These are phyloP conservation scores for Boletellus ananiceps DNA, from an alignment of 768 basidiomycete species.

Conservation along the genomic window DNA sequence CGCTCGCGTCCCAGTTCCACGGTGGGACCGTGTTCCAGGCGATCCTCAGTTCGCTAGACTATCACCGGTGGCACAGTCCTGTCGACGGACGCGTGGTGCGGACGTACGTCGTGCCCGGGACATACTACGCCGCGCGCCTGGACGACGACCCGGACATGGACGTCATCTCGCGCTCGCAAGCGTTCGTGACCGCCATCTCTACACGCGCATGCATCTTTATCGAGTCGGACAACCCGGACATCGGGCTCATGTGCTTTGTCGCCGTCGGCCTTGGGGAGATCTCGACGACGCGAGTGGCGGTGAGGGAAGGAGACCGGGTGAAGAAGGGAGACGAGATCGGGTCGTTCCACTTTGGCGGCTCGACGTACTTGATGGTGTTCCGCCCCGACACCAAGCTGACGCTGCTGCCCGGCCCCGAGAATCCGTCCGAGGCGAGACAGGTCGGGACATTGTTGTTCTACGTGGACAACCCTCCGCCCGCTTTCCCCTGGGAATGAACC, in stretches of 20 bases:
- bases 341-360: constrained; percentile 63
- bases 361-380: constrained; percentile 47
- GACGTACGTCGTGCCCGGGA: constrained; percentile 44
- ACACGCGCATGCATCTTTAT: constrained; percentile 57
- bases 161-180: constrained; percentile 18
- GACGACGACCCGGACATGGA: constrained; percentile 26
- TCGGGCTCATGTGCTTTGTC: constrained; percentile 57
- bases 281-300: constrained; percentile 52
- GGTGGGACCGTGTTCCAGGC: constrained; percentile 55
- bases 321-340: constrained; percentile 55
- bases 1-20: constrained; percentile 37
- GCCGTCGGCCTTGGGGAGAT: constrained; percentile 60
- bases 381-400: constrained; percentile 25
- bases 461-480: constrained; percentile 5
- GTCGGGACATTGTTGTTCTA: constrained; percentile 20
- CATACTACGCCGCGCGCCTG: constrained; percentile 43
- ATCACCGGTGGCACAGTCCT: constrained; percentile 64
- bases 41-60: constrained; percentile 50
- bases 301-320: constrained; percentile 41
- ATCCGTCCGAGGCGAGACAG: constrained; percentile 5
- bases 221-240: constrained; percentile 46
- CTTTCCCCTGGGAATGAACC: not conserved
- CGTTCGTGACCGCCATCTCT: constrained; percentile 45
- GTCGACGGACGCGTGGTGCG: constrained; percentile 42
- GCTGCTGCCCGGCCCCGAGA: constrained; percentile 10